Base-by-base conservation (phyloP, 768 basidiomycete species). In the Trametes cingulata region DNA sequence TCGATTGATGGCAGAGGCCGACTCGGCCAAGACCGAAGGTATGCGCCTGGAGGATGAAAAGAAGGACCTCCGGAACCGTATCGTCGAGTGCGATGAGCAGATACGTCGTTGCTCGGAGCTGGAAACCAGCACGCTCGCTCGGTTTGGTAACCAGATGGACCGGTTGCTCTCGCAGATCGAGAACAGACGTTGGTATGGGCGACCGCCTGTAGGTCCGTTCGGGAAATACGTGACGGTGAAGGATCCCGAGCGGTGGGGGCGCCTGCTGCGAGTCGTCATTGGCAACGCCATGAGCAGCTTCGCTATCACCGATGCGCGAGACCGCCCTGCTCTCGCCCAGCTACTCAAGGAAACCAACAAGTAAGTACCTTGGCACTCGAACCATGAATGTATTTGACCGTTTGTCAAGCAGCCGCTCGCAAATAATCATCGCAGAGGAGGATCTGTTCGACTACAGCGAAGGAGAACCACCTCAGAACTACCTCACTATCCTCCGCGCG, bases 401-500 rank as follows among this genome's bases (percentile, higher is more conserved):
- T 45, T 33, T 12, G n/a, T 19, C 3, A 6, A 90, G 88, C 63
- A 56, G 41, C 9, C 71, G 80, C 22, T 75, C 72, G 22, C 74
- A 73, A 6, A 84, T 94, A 60, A 79, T 91, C 65, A 85, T 89
- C 52, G 80, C 83, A 22, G 79, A 83, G 58, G 85, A 80, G 39
- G 93, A 95, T 67, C 64, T 91, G 40, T 98, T 97, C 70, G 92
- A 97, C 68, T 95, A 83, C 66, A 78, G 79, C 37, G 60, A 65
- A 1, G 94, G 94, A 25, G 93, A 96, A 68, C 87, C 90, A 12
- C 80, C 82, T 2, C 68, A 69, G 19, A 60, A 80, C 20, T 80
- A 87, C 52, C 76, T 85, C 3, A 98, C 95, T 6, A 82, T 95
- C 24, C 78, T 96, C 24, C 87, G 93, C 24, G 88, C 88, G 17